These are phyloP conservation scores for Phascolomyces articulosus DNA, from an alignment of 371 early-diverging fungal genomes.

Conservation along the genomic window DNA sequence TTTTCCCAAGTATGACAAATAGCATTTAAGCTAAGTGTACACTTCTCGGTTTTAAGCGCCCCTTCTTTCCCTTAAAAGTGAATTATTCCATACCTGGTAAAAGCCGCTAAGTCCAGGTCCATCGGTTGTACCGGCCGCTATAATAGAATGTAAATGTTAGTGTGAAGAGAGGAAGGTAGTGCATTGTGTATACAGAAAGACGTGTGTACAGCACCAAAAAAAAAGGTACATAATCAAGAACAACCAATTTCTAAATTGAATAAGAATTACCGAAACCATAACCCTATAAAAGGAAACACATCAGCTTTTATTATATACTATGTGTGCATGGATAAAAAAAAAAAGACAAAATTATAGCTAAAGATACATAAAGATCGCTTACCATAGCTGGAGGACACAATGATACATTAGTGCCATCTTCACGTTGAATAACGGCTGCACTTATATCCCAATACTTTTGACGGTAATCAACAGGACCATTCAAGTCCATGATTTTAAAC, in stretches of 20 bases:
- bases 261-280: constrained; percentile 35
- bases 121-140: constrained; percentile 73
- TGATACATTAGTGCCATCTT: constrained; percentile 22
- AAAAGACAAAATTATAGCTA: neutral
- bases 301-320: neutral
- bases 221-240: constrained; percentile 7
- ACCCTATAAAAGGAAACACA: constrained; percentile 24
- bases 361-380: constrained; percentile 8
- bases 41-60: no score
- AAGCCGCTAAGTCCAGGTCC: constrained; percentile 42
- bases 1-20: no score
- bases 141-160: no score
- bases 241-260: neutral
- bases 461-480: constrained; percentile 38
- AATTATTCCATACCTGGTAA: constrained; percentile 34
- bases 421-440: constrained; percentile 25
- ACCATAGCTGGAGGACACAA: constrained; percentile 50
- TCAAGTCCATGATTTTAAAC: neutral
- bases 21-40: no score
- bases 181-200: neutral
- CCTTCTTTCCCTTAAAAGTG: constrained; percentile 18
- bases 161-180: neutral
- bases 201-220: neutral
- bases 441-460: constrained; percentile 53
- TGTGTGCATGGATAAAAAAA: neutral